Evolutionary conservation across 768 basidiomycete genomes (phyloP).

Genomic region (Crassisporium funariophilum): DNA sequence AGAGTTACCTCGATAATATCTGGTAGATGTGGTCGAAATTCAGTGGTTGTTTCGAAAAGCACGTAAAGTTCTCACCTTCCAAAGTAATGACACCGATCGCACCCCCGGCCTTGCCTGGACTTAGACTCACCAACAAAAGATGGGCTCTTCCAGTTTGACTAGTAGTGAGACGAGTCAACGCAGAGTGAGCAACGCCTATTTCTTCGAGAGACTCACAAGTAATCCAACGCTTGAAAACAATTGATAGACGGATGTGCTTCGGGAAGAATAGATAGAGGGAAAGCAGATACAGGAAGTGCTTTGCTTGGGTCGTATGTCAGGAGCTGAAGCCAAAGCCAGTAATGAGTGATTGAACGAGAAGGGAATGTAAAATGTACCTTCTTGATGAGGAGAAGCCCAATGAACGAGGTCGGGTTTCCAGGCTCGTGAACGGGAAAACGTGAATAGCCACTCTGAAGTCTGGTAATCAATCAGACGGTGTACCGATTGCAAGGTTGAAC

Average conservation of each 20-base stretch:
- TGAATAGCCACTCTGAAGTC: constrained; percentile 83
- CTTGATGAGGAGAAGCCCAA: constrained; percentile 84
- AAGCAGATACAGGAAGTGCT: constrained; percentile 69
- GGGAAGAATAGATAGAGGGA: constrained; percentile 81
- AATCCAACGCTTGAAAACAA: constrained; percentile 93
- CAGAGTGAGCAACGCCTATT: not conserved
- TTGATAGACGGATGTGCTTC: constrained; percentile 89
- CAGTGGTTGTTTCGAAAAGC: not conserved
- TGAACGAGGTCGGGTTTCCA: constrained; percentile 66
- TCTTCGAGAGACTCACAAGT: constrained; percentile 59
- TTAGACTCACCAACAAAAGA: constrained; percentile 79
- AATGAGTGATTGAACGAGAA: not conserved
- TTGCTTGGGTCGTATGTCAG: constrained; percentile 88
- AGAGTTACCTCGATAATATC: constrained; percentile 70
- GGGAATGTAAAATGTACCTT: constrained; percentile 46
- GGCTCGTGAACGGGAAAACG: constrained; percentile 88
- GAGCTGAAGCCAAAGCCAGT: constrained; percentile 55
- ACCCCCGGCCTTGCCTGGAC: constrained; percentile 82
- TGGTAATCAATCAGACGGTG: no score
- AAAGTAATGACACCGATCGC: constrained; percentile 91
- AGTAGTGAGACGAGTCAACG: not conserved
- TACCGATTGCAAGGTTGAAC: no score
- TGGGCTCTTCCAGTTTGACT: constrained; percentile 96
- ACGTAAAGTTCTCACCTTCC: constrained; percentile 52
- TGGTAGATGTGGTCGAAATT: no score